Evolutionary conservation across 129 eudicot genomes (phyloP).

Genomic region (Arctium lappa): DNA sequence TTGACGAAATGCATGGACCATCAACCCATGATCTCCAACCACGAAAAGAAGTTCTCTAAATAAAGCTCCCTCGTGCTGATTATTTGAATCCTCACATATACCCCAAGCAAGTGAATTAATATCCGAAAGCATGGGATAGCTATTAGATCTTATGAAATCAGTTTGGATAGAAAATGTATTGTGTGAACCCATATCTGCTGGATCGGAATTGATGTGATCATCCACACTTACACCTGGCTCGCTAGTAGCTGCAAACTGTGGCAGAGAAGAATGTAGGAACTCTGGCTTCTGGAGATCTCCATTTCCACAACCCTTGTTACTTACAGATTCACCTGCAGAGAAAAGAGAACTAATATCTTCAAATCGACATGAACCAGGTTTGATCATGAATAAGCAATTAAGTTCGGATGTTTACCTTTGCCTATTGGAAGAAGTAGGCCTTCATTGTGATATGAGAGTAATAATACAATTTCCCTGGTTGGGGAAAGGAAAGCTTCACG

Average conservation of each 20-base stretch:
- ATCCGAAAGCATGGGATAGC: conserved; percentile 52
- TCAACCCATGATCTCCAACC: conserved; percentile 69
- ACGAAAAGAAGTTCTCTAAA: conserved; percentile 78
- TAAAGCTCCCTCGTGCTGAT: conserved; percentile 47
- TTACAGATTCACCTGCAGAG: conserved; percentile 37
- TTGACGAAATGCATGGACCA: conserved; percentile 67
- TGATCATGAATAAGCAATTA: not conserved
- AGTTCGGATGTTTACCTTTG: conserved; percentile 47
- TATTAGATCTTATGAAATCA: conserved; percentile 31
- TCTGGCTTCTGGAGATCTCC: not conserved
- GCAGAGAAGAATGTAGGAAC: not conserved
- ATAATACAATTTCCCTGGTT: conserved; percentile 53
- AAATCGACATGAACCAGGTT: not conserved
- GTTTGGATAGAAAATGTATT: conserved; percentile 18
- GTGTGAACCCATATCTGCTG: conserved; percentile 23
- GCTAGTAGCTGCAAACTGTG: conserved; percentile 19
- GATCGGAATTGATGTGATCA: conserved; percentile 34
- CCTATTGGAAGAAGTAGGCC: conserved; percentile 72
- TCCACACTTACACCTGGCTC: conserved; percentile 32
- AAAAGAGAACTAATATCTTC: conserved; percentile 7
- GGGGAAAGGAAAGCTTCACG: conserved; percentile 89
- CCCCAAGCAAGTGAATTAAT: conserved; percentile 88
- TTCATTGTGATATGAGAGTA: conserved; percentile 65
- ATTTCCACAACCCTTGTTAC: conserved; percentile 11
- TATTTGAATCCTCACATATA: conserved; percentile 57